Conservation (phyloP, 352 stramenopile species). For the Globisporangium nodosum region DNA sequence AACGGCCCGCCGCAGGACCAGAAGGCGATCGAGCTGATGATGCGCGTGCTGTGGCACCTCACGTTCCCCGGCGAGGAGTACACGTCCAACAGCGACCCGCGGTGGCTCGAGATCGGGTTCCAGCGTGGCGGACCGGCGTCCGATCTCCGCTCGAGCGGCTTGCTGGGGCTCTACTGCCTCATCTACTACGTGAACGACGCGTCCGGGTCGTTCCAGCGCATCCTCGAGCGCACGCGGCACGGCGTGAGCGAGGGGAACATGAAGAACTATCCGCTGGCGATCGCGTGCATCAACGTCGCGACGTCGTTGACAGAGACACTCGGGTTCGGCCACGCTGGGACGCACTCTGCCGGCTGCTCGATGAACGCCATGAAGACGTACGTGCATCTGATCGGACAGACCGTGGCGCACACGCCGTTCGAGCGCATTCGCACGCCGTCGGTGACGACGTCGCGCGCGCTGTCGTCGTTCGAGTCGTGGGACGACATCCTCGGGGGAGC, state of each 20-base stretch:
- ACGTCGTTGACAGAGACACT: slow-evolving; percentile 68
- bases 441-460: slow-evolving; percentile 25
- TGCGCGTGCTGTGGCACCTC: slow-evolving; percentile 59
- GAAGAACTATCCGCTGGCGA: slow-evolving; percentile 86
- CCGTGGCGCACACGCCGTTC: slow-evolving; percentile 21
- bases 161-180: slow-evolving; percentile 82
- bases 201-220: slow-evolving; percentile 57
- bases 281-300: slow-evolving; percentile 83
- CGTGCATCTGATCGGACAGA: slow-evolving; percentile 59
- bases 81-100: slow-evolving; percentile 65
- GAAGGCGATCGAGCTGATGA: slow-evolving; percentile 75
- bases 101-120: slow-evolving; percentile 82
- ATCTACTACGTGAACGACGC: slow-evolving; percentile 79
- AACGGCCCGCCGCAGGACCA: slow-evolving; percentile 65
- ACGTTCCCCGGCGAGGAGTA: slow-evolving; percentile 57
- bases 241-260: slow-evolving; percentile 84
- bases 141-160: slow-evolving; percentile 71
- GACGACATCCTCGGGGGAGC: slow-evolving; percentile 64
- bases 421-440: slow-evolving; percentile 18
- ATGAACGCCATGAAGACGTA: slow-evolving; percentile 73
- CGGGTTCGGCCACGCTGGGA: slow-evolving; percentile 72
- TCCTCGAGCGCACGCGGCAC: slow-evolving; percentile 68
- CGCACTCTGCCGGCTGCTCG: slow-evolving; percentile 65
- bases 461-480: slow-evolving; percentile 54
- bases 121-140: slow-evolving; percentile 76